Conservation (phyloP, 2,329 filamentous ascomycete species). For the Arthroderma sp. region DNA sequence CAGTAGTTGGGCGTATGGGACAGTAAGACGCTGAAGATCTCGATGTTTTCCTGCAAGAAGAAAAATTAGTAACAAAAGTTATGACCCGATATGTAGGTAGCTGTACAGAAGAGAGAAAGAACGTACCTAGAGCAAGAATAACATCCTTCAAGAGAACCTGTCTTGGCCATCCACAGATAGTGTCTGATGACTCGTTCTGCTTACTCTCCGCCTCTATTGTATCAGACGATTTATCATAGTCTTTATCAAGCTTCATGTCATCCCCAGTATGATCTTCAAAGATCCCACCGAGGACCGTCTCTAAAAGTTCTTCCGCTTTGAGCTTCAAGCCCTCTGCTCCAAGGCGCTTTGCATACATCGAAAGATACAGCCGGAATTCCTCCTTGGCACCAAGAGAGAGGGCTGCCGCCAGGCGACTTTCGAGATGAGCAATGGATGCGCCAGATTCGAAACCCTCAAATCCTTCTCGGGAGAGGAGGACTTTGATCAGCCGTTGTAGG, state of each 20-base stretch:
- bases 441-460: constrained; percentile 85
- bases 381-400: constrained; percentile 73
- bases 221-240: constrained; percentile 1
- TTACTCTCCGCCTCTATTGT: constrained; percentile 40
- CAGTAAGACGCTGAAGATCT: constrained; percentile 84
- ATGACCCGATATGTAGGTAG: constrained; percentile 1
- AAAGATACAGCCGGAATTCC: constrained; percentile 87
- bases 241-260: constrained; percentile 28
- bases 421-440: constrained; percentile 85
- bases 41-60: constrained; percentile 67
- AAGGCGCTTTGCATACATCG: constrained; percentile 94
- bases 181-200: constrained; percentile 53
- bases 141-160: constrained; percentile 80
- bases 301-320: constrained; percentile 87
- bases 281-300: constrained; percentile 62
- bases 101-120: constrained; percentile 2
- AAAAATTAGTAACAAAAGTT: constrained; percentile 21
- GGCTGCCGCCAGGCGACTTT: constrained; percentile 85
- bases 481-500: constrained; percentile 81
- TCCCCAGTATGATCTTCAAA: constrained; percentile 43
- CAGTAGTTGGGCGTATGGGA: constrained; percentile 80
- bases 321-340: constrained; percentile 74
- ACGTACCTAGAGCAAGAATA: constrained; percentile 79
- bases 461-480: constrained; percentile 72
- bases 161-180: constrained; percentile 81